Evolutionary conservation across 805 yeast genomes (phyloP), one percentile per base, ranked within the genome.

Genomic region (Hanseniaspora nectarophila): DNA sequence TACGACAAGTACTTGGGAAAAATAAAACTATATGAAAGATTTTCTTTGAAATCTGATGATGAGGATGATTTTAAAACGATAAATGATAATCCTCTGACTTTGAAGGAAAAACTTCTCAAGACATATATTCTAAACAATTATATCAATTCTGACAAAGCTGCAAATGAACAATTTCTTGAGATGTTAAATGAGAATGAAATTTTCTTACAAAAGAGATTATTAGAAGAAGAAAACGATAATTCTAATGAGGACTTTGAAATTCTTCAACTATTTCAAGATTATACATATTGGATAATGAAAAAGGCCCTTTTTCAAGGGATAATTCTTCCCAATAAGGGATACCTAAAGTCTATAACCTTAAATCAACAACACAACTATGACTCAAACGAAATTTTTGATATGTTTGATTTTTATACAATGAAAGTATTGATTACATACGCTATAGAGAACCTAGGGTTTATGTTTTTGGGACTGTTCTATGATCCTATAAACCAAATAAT

Each of bases 401-500:
- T 47, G 16, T 31, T 40, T 43, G 52, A 46, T 33, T 35, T 39
- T 20, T 63, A 60, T 1, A 55, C 54, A 15, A 57, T 62, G 3
- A 63, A 56, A 51, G 52, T 59, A 16, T 26, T 66, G 15, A 50
- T 65, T 9, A 62, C 63, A 38, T 62, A 58, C 51, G 55, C 68
- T 1, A 55, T 63, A 50, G 66, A 63, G 52, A 60, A 59, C n/a
- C 42, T 65, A 12, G 69, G 70, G 4, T 54, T 60, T 2, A 54
- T 66, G 23, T 65, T 54, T 56, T 63, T 65, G 55, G 67, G 67
- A 9, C 55, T 57, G n/a, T 39, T 66, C 15, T 59, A 61, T 32
- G 68, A 65, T 47, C 59, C 65, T 2, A 57, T 60, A 15, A 67
- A 64, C 13, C 64, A 24, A 63, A 61, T 51, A n/a, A 58, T 62